Percentiles rank a stretch among this genome's conserved stretches.
phyloP scores from a whole-genome alignment of 202 grass and related monocot species.

The Hordeum pubiflorum region DNA sequence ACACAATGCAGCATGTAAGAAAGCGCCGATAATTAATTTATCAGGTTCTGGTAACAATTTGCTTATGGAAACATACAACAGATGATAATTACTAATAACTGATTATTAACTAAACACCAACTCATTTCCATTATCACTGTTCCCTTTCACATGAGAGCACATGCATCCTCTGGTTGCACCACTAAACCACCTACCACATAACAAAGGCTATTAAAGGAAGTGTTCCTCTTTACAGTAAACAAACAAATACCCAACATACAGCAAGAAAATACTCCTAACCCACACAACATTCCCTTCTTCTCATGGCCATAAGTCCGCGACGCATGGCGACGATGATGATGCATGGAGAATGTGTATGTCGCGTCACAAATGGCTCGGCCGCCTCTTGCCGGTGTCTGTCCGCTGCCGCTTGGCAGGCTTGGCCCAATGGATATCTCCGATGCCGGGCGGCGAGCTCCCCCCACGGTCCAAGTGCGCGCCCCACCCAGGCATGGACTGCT shows the following conservation, averaged over 20 bases:
- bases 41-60: background rate
- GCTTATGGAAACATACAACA: background rate
- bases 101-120: slow-evolving; percentile 21
- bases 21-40: background rate
- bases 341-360: slow-evolving; percentile 17
- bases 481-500: slow-evolving; percentile 50
- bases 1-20: background rate
- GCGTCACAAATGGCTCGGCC: slow-evolving; percentile 71
- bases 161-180: slow-evolving; percentile 7
- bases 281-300: background rate
- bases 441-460: slow-evolving; percentile 29
- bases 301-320: background rate
- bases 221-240: slow-evolving; percentile 28
- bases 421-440: slow-evolving; percentile 89
- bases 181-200: slow-evolving; percentile 2
- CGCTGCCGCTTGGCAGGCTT: slow-evolving; percentile 80
- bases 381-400: slow-evolving; percentile 77
- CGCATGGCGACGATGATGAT: background rate
- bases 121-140: background rate
- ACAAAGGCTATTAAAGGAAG: background rate
- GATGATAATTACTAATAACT: background rate
- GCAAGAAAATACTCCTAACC: background rate
- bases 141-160: slow-evolving; percentile 6
- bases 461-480: slow-evolving; percentile 30
- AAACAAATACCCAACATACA: slow-evolving; percentile 22